These are phyloP conservation scores for Evernia prunastri DNA, from an alignment of 495 filamentous ascomycete species.

Conservation along the genomic window DNA sequence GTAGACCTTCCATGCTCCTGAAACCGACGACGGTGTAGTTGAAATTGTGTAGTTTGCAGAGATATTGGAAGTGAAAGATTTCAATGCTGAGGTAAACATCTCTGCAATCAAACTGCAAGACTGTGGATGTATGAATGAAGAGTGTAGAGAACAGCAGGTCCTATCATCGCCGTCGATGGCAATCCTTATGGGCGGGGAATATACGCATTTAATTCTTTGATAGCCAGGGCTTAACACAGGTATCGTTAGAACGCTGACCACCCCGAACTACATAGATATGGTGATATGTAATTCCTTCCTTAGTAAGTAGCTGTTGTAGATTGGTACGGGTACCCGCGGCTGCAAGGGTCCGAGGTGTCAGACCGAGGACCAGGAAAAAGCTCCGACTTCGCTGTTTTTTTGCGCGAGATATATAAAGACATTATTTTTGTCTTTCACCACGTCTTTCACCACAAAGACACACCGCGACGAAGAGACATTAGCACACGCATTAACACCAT, in stretches of 20 bases:
- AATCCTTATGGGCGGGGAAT: background rate
- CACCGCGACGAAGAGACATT: background rate
- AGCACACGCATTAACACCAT: background rate
- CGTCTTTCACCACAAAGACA: background rate
- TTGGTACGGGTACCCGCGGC: background rate
- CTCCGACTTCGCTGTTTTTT: conserved; percentile 1
- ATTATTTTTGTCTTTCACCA: background rate
- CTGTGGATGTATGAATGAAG: background rate
- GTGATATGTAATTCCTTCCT: background rate
- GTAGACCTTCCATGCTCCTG: conserved; percentile 95
- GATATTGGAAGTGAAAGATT: conserved; percentile 89
- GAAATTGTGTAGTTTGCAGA: conserved; percentile 79
- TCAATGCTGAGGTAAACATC: conserved; percentile 89
- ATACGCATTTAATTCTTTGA: background rate
- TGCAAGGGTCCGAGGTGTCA: background rate
- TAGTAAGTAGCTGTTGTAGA: background rate
- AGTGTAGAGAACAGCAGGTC: background rate
- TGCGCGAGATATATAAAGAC: no score
- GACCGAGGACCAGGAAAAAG: background rate
- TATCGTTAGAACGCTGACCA: background rate
- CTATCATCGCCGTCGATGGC: background rate
- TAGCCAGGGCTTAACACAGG: background rate
- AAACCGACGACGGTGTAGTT: conserved; percentile 57
- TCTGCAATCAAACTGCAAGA: conserved; percentile 23
- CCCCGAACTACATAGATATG: background rate